Base-by-base conservation (phyloP, 768 basidiomycete species). In the Amanita inopinata region DNA sequence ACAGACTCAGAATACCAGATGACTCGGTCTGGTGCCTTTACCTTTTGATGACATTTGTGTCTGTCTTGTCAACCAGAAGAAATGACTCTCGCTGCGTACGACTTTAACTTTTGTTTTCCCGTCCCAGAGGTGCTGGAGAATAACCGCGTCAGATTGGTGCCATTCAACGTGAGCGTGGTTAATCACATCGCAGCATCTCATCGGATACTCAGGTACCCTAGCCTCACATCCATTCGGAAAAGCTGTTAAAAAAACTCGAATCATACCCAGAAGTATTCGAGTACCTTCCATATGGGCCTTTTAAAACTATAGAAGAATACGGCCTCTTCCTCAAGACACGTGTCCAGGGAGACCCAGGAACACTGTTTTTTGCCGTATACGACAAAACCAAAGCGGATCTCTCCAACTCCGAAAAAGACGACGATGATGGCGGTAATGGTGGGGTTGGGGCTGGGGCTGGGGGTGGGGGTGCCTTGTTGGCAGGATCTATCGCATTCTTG, bases 221-320 rank as follows among this genome's bases (percentile, higher is more conserved):
- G 73, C 69, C 73, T 3, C 56, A 64, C 0, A 57, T 62, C 32
- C 76, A 80, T 46, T 63, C 64, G 0, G 50, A 63, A 3, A 44
- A 54, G 5, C 68, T 73, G 49, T 59, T 70, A 43, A 49, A 61
- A 7, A 57, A 53, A 33, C 55, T 61, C 9, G 33, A 47, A 2
- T 38, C 55, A 3, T 52, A 69, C 37, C 67, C 67, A 4, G 61
- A 69, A 14, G 54, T 74, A 3, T 76, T 62, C 49, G 51, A 54
- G 2, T 71, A 73, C 54, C 57, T 80, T 3, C 67, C 76, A 3
- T 72, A 67, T 44, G 72, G 73, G 1, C 74, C 75, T 2, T 76
- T 67, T 47, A 30, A 51, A 2, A 59, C 64, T 30, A 36, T 59
- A 2, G 47, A 63, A 1, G 60, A 66, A 10, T 67, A 72, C 46